Evolutionary conservation across 768 basidiomycete species (phyloP), one percentile per base, ranked within the genome.

Genomic region (Russula dissimulans): DNA sequence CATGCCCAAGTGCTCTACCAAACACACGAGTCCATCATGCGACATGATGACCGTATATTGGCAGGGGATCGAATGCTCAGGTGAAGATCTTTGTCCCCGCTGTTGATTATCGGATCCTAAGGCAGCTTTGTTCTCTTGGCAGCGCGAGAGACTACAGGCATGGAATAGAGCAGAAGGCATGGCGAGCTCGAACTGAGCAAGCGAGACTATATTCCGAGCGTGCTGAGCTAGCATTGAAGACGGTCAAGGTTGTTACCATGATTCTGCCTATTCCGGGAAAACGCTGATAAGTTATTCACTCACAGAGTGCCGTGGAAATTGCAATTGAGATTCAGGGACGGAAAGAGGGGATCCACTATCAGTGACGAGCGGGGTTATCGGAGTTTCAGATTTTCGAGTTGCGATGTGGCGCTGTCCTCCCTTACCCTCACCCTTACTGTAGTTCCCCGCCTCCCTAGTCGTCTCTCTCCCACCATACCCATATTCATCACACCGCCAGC

Each of bases 141-240:
- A 61, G 60, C 18, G 55, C 60, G 8, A 29, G 17, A 18, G 49
- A 61, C 26, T 46, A 22, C 29, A 61, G 49, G 22, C 31, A 22
- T 0, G 36, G 54, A 3, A 32, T 39, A 8, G 55, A 52, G 38
- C 12, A 26, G 38, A 61, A 46, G 17, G n/a, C 49, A 32, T 52
- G 26, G 22, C 29, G 3, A 5, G 14, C 26, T 26, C 47, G 6
- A 6, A 26, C 47, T 2, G 4, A 45, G 4, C 60, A 56, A 48
- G 54, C 55, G 3, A 56, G 11, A n/a, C 32, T 51, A 15, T 61
- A 61, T n/a, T 7, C 26, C 4, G 42, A 45, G 9, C 55, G 17
- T 12, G 54, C 55, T 17, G 49, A 56, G 18, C 12, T n/a, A 14
- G 54, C 60, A 3, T 15, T 56, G 38, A 29, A 56, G 11, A 46